Base-by-base conservation (phyloP, 345 rosid species). In the Lepidium aucheri region DNA sequence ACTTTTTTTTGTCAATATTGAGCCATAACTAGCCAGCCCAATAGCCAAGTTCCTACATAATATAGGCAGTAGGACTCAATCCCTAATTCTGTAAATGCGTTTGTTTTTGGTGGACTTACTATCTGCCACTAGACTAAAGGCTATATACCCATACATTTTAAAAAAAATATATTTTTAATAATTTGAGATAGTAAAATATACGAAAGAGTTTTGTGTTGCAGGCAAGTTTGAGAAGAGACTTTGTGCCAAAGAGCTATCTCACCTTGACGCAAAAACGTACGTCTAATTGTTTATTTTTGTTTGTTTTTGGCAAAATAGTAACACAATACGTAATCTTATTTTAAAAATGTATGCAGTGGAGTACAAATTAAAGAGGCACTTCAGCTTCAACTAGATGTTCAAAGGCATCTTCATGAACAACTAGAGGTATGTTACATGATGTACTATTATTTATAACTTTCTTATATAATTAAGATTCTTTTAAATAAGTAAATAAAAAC, bases 401-500 rank as follows among this genome's bases (percentile, higher is more conserved):
- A 94, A 67, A 81, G 86, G 83, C 87, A 85, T 72, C 95, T 94
- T 42, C 96, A 90, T 51, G 97, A 94, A 57, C 99, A 90, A 74
- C 63, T 94, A 70, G 97, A 90, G 96, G 97, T 88, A 83, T 22
- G 9, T 60, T 17, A 22, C 61, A 58, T 49, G 40, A 32, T 30
- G 36, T 47, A 9, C n/a, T n/a, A n/a, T n/a, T 4, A 35, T 32
- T 15, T 33, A 20, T 39, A 33, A 4, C 17, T 44, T 43, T 15
- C 9, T 53, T 45, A 64, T 8, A 47, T 7, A 69, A 38, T 22
- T 34, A 22, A 50, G 2, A 24, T 26, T 14, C 14, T 4, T 26
- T 67, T n/a, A 16, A 53, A 43, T 11, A 53, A 43, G 20, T 65
- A 30, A 30, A 41, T 42, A 15, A 22, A 43, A 43, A 32, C 35